Evolutionary conservation across 306 rosid genomes (phyloP), one percentile per base, ranked within the genome.

Genomic region (Canavalia gladiata): DNA sequence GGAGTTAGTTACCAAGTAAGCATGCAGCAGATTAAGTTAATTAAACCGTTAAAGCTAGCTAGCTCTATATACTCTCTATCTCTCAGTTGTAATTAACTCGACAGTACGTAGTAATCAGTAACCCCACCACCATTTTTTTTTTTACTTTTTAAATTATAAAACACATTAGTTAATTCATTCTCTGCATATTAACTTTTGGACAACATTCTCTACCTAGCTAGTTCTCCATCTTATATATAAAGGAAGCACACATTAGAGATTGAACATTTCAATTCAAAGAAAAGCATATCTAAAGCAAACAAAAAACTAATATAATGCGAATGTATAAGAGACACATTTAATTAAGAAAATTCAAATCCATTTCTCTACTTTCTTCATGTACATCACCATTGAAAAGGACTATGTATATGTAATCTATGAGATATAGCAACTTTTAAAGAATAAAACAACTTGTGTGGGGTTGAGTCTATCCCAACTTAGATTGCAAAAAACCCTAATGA

Each of bases 371-470:
- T 74, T 7, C 13, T 18, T 41, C 46, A 66, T 74, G 10, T 56
- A 64, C 76, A 82, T 64, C 25, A 18, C 54, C 54, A 52, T 28
- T 84, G 90, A 88, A 88, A 87, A 88, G 80, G 87, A 88, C 86
- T 77, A 77, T 82, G 89, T 83, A 64, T 37, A 74, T 71, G 85
- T 82, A 76, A 86, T 83, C 82, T 81, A 77, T 50, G 87, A 87
- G 87, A 80, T 51, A 41, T 81, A 66, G 64, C 78, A 77, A 77
- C 59, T 81, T 79, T 72, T 74, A 86, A 86, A 85, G 87, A 89
- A 89, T 78, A 90, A 84, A 90, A 90, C 90, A 90, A 84, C 68
- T 77, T 28, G 64, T 46, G 84, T 83, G 90, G 88, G 89, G 84
- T 85, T 75, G 86, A 80, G 87, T 81, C 87, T 76, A 89, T 84